Evolutionary conservation across 257 asterid species (phyloP).

Genomic region (Orobanche coerulescens): DNA sequence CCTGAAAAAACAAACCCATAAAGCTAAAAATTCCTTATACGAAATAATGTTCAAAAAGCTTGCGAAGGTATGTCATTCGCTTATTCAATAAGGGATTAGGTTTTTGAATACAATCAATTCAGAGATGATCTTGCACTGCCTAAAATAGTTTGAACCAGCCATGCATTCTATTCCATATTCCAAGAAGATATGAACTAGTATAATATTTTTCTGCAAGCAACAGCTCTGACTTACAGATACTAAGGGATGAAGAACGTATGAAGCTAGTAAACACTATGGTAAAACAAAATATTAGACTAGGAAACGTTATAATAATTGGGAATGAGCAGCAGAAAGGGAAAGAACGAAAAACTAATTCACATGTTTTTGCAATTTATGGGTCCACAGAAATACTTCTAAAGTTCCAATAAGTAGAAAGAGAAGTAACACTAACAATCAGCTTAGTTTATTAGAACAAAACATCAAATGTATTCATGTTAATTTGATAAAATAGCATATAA

Average conservation of each 20-base stretch:
- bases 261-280: not conserved
- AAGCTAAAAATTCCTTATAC: not conserved
- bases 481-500: not conserved
- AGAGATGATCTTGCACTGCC: not conserved
- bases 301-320: not conserved
- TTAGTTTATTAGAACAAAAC: constrained; percentile 4
- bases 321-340: not conserved
- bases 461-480: not conserved
- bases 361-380: not conserved
- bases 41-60: not conserved
- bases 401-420: not conserved
- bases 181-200: not conserved
- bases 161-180: not conserved
- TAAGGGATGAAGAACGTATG: not conserved
- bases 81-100: not conserved
- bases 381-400: not conserved
- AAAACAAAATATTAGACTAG: not conserved
- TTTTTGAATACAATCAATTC: not conserved
- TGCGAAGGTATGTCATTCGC: not conserved
- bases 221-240: not conserved
- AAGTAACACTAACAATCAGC: not conserved
- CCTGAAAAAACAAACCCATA: constrained; percentile 38
- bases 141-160: not conserved
- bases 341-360: not conserved
- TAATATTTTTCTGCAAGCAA: not conserved